Conservation (phyloP, 495 filamentous ascomycete species). For the Xylaria flabelliformis region DNA sequence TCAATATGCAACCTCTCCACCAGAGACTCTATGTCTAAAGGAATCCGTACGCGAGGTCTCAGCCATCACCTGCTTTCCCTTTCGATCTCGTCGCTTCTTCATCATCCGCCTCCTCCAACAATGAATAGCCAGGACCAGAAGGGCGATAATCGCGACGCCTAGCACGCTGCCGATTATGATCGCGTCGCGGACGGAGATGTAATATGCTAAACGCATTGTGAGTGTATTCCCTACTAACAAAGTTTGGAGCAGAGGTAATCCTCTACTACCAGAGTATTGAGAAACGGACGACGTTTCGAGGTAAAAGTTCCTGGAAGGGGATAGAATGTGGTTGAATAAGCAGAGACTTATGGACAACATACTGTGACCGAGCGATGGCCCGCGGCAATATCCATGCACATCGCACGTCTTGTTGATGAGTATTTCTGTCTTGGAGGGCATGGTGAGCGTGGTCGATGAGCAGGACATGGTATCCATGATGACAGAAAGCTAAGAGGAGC, state of each 20-base stretch:
- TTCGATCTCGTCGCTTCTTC: neutral
- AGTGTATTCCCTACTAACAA: no score
- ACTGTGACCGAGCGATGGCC: constrained; percentile 9
- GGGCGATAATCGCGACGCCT: neutral
- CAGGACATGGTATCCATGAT: neutral
- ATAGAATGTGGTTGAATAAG: no score
- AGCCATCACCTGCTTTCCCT: neutral
- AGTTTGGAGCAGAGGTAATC: no score
- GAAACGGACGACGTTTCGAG: no score
- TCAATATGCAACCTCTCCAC: neutral
- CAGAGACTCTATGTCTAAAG: neutral
- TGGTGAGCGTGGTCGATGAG: neutral
- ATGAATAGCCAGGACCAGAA: neutral
- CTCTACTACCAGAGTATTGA: no score
- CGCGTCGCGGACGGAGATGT: constrained; percentile 8
- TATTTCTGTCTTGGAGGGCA: neutral
- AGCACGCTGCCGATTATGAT: neutral
- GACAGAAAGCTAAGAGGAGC: no score
- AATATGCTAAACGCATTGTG: neutral
- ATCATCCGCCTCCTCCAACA: neutral
- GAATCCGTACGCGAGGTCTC: neutral
- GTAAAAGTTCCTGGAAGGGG: no score
- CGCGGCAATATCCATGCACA: neutral
- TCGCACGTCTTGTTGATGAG: constrained; percentile 12
- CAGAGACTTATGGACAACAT: neutral